Evolutionary conservation across 23 red algal genomes (phyloP).

Genomic region (Agarophyton chilense): DNA sequence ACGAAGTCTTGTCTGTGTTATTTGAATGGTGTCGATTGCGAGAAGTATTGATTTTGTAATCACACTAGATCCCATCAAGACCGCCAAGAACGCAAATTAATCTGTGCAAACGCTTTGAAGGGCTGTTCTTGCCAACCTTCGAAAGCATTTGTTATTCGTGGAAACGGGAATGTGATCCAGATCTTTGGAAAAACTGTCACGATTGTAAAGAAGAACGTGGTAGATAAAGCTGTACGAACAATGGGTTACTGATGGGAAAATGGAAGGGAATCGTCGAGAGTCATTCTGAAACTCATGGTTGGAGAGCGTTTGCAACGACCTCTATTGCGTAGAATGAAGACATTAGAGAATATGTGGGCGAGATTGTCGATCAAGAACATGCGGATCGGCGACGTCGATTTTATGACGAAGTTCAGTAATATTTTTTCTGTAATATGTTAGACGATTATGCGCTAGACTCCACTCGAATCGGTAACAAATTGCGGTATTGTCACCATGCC

Average conservation of each 20-base stretch:
- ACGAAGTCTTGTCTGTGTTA: conserved; percentile 71
- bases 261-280: conserved; percentile 50
- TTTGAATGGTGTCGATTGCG: conserved; percentile 66
- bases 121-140: conserved; percentile 60
- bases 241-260: conserved; percentile 52
- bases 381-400: conserved; percentile 75
- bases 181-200: conserved; percentile 72
- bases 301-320: conserved; percentile 70
- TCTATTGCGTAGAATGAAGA: conserved; percentile 54
- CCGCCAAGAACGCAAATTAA: conserved; percentile 4
- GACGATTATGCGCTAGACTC: conserved; percentile 78
- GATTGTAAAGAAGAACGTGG: conserved; percentile 30
- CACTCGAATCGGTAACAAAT: conserved; percentile 73
- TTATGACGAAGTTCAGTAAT: conserved; percentile 76
- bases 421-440: conserved; percentile 80
- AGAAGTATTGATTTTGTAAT: conserved; percentile 91
- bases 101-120: conserved; percentile 51
- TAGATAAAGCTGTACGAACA: conserved; percentile 55
- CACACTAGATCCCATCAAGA: conserved; percentile 18
- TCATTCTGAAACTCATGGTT: conserved; percentile 75
- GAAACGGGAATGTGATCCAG: conserved; percentile 93
- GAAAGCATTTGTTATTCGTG: conserved; percentile 72
- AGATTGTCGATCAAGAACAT: conserved; percentile 78
- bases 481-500: conserved; percentile 83
- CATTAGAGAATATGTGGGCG: conserved; percentile 91